Conservation (phyloP, 257 asterid species). For the Agastache rugosa region DNA sequence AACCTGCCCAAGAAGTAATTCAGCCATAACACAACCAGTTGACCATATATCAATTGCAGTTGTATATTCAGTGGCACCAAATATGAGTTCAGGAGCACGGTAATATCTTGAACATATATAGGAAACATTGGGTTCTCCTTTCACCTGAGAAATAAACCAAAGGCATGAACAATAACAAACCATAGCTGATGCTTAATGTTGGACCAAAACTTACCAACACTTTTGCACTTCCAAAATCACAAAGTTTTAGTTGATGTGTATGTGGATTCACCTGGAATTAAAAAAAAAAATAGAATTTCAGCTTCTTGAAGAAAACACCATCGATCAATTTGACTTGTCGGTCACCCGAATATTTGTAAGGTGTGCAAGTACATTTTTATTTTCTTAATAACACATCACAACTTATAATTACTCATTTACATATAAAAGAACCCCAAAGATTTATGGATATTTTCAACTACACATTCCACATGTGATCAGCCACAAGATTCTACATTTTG, state of each 20-base stretch:
- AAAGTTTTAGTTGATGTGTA: slow-evolving; percentile 90
- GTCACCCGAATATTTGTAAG: slow-evolving; percentile 11
- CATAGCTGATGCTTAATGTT: slow-evolving; percentile 29
- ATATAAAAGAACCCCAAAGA: not conserved
- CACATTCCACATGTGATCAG: not conserved
- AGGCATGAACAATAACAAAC: slow-evolving; percentile 39
- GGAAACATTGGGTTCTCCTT: slow-evolving; percentile 97
- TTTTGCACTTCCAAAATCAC: slow-evolving; percentile 99
- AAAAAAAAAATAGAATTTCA: slow-evolving; percentile 28
- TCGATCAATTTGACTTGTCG: slow-evolving; percentile 16
- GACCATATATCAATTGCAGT: slow-evolving; percentile 98
- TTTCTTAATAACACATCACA: slow-evolving; percentile 18
- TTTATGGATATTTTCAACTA: not conserved
- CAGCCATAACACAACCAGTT: slow-evolving; percentile 98
- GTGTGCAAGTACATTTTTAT: slow-evolving; percentile 11
- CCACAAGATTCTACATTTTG: not conserved
- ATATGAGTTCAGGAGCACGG: slow-evolving; percentile 99
- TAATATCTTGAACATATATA: slow-evolving; percentile 96
- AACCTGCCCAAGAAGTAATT: slow-evolving; percentile 95
- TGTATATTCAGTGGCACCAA: slow-evolving; percentile 98
- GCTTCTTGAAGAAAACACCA: slow-evolving; percentile 35
- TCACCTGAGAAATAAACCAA: slow-evolving; percentile 64
- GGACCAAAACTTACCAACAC: slow-evolving; percentile 71
- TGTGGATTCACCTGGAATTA: slow-evolving; percentile 92
- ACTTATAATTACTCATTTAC: slow-evolving; percentile 3